These are phyloP conservation scores for Scutellaria barbata DNA, from an alignment of 257 asterid species.

Conservation along the genomic window DNA sequence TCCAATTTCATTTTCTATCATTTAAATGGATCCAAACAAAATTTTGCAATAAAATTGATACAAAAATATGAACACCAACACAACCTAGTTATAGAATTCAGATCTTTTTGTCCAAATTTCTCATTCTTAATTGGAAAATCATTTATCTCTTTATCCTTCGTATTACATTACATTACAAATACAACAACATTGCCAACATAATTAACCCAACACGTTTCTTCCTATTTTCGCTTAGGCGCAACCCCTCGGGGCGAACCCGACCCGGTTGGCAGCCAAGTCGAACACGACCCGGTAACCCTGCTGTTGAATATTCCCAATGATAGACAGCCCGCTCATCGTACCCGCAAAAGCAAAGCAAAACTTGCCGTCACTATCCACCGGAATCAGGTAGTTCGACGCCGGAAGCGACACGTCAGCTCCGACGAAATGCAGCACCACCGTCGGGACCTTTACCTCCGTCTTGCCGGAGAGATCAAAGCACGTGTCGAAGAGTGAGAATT, in stretches of 20 bases:
- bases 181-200: slow-evolving; percentile 6
- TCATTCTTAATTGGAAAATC: not conserved
- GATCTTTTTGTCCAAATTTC: no score
- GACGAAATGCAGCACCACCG: slow-evolving; percentile 76
- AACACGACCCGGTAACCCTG: slow-evolving; percentile 75
- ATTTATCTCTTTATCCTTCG: not conserved
- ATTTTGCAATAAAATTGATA: no score
- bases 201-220: not conserved
- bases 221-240: slow-evolving; percentile 34
- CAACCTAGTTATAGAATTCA: not conserved
- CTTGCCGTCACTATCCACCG: slow-evolving; percentile 70
- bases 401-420: slow-evolving; percentile 87
- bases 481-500: slow-evolving; percentile 76
- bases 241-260: slow-evolving; percentile 65
- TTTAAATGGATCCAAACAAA: no score
- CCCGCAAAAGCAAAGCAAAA: slow-evolving; percentile 98
- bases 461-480: slow-evolving; percentile 83
- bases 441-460: slow-evolving; percentile 84
- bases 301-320: slow-evolving; percentile 69
- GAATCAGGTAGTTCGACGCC: slow-evolving; percentile 87
- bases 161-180: not conserved
- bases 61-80: no score
- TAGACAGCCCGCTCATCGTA: slow-evolving; percentile 63
- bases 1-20: no score
- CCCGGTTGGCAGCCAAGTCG: slow-evolving; percentile 56